Evolutionary conservation across 2,329 filamentous ascomycete genomes (phyloP).

Genomic region (Helicocarpus griseus): DNA sequence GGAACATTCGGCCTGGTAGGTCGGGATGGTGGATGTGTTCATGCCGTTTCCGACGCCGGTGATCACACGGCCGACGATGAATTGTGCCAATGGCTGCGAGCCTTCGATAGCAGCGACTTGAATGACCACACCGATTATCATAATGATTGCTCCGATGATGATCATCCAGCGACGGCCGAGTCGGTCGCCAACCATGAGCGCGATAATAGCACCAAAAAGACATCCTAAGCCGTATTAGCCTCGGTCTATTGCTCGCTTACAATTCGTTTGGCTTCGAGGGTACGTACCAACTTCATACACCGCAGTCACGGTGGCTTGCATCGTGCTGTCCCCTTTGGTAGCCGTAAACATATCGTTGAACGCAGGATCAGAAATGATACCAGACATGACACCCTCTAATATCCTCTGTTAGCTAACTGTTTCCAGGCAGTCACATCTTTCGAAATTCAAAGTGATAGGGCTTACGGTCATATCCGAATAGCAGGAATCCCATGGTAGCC

Average conservation of each 20-base stretch:
- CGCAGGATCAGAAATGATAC: conserved; percentile 13
- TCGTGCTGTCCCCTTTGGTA: conserved; percentile 25
- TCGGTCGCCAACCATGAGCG: conserved; percentile 16
- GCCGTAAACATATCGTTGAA: conserved; percentile 13
- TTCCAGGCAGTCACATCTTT: neutral
- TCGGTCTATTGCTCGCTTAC: neutral
- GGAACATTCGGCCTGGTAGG: conserved; percentile 40
- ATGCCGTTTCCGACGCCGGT: conserved; percentile 44
- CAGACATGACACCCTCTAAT: conserved; percentile 17
- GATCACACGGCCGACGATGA: conserved; percentile 39
- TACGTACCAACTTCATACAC: conserved; percentile 39
- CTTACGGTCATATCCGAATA: conserved; percentile 46
- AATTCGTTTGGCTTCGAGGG: neutral
- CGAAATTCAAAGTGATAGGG: neutral
- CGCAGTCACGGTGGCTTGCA: conserved; percentile 41
- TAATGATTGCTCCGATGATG: conserved; percentile 46
- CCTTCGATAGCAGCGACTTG: conserved; percentile 11
- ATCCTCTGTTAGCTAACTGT: neutral
- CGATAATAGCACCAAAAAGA: conserved; percentile 17
- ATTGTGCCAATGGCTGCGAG: conserved; percentile 34
- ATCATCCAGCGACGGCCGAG: conserved; percentile 30
- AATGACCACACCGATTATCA: conserved; percentile 20
- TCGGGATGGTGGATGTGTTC: conserved; percentile 40
- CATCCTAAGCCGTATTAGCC: conserved; percentile 12
- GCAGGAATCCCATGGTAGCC: conserved; percentile 49